Evolutionary conservation across 1,139 yeast genomes (phyloP), one percentile per base, ranked within the genome.

Genomic region (Blastobotrys ciferrii): DNA sequence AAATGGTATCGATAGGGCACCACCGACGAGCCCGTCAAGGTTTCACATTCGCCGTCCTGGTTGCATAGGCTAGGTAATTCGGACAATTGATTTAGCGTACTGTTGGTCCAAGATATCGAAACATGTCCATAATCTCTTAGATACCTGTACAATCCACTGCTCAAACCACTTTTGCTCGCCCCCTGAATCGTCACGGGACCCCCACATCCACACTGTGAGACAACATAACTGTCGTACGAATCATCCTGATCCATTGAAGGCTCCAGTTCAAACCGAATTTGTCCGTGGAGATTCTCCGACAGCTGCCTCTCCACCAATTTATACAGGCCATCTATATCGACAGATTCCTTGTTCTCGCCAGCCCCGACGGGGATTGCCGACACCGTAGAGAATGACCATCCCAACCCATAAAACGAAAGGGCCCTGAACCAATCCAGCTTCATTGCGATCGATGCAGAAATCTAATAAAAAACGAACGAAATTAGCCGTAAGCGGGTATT

Each of bases 41-140:
- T 32, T 7, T 19, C 15, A 18, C 28, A 19, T 6, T 11, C 9
- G 28, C 28, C 28, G 28, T 5, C 36, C 5, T 30, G 40, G 9
- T 33, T 38, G 32, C 51, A 42, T 32, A 51, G 43, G 25, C 37
- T 23, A 2, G 55, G 55, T 19, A 52, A 35, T 2, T 36, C 23
- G 9, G 39, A 25, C 17, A 52, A 36, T 18, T 37, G 30, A 7
- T 23, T 25, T 19, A 52, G 20, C 12, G 53, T 51, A 14, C 47
- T 42, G 17, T 41, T 41, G 18, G 52, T 40, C 55, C 54, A 52
- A 1, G 54, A 48, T 15, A 51, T 47, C 7, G 53, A 49, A 4
- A 52, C 55, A 44, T 52, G 53, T 4, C 49, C 55, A 32, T 46
- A 39, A n/a, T 46, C 53, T 7, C 43, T 32, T 7, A 52, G 49